Conservation (phyloP, 78 protist genomes). For the Corallochytrium limacisporum region DNA sequence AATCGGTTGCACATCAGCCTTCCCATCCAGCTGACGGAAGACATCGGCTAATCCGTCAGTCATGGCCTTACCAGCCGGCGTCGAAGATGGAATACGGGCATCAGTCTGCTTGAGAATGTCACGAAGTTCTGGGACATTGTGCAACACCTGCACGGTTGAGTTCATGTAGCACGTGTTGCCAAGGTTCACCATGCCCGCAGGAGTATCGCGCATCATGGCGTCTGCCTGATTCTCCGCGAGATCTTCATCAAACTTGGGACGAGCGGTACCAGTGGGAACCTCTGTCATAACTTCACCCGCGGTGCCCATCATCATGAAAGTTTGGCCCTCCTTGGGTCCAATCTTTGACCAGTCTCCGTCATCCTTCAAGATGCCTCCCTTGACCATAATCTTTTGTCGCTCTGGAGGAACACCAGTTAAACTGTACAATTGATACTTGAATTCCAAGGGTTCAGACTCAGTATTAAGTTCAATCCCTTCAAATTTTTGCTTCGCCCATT, state of each 20-base stretch:
- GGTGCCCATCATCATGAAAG: slow-evolving; percentile 50
- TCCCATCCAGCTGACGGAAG: neutral
- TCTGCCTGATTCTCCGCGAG: slow-evolving; percentile 18
- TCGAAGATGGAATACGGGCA: no score
- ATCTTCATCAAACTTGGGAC: slow-evolving; percentile 34
- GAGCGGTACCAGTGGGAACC: neutral
- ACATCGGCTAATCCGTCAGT: neutral
- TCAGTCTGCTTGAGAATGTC: neutral
- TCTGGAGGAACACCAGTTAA: slow-evolving; percentile 66
- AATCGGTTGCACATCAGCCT: neutral
- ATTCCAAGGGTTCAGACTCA: slow-evolving; percentile 5
- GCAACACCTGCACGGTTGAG: slow-evolving; percentile 16
- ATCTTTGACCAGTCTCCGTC: slow-evolving; percentile 30
- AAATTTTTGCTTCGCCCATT: slow-evolving; percentile 62
- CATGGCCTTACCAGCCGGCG: no score
- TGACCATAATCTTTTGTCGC: slow-evolving; percentile 52
- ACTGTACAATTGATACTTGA: slow-evolving; percentile 48
- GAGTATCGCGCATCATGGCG: neutral
- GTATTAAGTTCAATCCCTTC: slow-evolving; percentile 40
- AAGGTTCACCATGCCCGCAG: slow-evolving; percentile 24
- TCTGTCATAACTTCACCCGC: slow-evolving; percentile 5
- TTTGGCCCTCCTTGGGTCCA: slow-evolving; percentile 31
- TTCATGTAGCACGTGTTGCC: slow-evolving; percentile 41
- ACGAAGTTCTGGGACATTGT: slow-evolving; percentile 19
- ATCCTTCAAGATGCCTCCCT: slow-evolving; percentile 33